Percentiles rank a stretch among this genome's conserved stretches.
phyloP scores from a whole-genome alignment of 306 rosid species.

The Canavalia gladiata region DNA sequence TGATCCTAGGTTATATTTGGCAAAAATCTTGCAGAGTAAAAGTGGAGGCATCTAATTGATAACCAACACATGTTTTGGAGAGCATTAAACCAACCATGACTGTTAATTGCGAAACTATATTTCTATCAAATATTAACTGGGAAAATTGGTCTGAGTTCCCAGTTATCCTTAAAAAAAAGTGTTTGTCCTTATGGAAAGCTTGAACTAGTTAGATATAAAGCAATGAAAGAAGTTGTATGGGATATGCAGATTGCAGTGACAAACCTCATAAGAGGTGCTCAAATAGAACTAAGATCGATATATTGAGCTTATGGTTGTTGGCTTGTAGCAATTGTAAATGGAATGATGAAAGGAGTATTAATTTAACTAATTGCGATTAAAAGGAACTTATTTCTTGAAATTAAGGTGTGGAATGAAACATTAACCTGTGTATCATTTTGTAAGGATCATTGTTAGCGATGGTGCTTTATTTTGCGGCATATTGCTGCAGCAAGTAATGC shows the following conservation, averaged over 20 bases:
- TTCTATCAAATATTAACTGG: background rate
- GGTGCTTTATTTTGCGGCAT: background rate
- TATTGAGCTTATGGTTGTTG: background rate
- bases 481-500: background rate
- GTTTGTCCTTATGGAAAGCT: background rate
- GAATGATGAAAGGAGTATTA: background rate
- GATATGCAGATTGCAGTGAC: background rate
- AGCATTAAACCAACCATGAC: too few species aligned
- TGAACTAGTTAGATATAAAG: background rate
- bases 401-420: conserved; percentile 11
- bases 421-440: background rate
- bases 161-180: background rate
- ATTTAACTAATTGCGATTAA: background rate
- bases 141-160: background rate
- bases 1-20: background rate
- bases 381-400: background rate
- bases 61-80: background rate
- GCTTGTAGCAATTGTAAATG: background rate
- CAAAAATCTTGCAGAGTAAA: background rate
- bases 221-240: background rate
- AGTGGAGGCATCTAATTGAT: background rate
- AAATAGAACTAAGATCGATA: conserved; percentile 3
- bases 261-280: background rate
- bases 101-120: background rate
- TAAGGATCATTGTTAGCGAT: background rate